phyloP scores from a whole-genome alignment of 139 green algal genomes.

The Tetraselmis chui region DNA sequence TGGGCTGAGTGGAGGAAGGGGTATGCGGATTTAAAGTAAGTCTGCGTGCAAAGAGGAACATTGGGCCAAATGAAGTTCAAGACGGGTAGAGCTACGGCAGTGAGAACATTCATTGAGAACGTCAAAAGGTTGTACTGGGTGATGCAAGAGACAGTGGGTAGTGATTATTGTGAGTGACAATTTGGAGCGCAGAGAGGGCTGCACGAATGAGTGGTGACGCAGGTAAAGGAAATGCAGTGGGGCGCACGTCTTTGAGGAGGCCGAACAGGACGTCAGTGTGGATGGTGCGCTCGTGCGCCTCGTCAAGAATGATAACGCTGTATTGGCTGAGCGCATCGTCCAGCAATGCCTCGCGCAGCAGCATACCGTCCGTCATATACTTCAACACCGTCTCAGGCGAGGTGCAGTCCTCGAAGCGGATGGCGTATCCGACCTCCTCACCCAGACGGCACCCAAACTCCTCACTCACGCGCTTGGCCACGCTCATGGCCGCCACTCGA shows the following conservation, averaged over 20 bases:
- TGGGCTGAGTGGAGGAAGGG: no score
- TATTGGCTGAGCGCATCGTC: slow-evolving; percentile 71
- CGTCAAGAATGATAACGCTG: slow-evolving; percentile 90
- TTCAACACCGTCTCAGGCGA: slow-evolving; percentile 86
- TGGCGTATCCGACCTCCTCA: slow-evolving; percentile 93
- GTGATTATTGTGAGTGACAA: no score
- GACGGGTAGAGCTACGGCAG: no score
- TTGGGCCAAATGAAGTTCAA: no score
- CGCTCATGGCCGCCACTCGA: slow-evolving; percentile 89
- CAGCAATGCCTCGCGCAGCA: slow-evolving; percentile 39
- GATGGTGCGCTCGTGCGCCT: slow-evolving; percentile 96
- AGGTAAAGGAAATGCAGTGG: no score
- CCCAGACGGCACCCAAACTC: slow-evolving; percentile 80
- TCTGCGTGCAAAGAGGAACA: no score
- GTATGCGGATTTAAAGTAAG: no score
- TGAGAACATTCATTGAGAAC: no score
- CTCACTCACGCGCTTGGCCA: slow-evolving; percentile 93
- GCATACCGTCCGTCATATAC: slow-evolving; percentile 91
- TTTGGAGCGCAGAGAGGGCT: no score
- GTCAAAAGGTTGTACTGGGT: no score
- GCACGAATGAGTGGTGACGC: no score
- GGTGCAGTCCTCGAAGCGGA: slow-evolving; percentile 96
- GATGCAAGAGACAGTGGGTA: no score
- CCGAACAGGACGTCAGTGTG: slow-evolving; percentile 97
- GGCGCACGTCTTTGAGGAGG: slow-evolving; percentile 79